Percentiles rank a stretch among this genome's conserved stretches.
These are phyloP conservation scores for Rhodamnia rubescens DNA, from an alignment of 345 rosid genomes.

Conservation along the genomic window DNA sequence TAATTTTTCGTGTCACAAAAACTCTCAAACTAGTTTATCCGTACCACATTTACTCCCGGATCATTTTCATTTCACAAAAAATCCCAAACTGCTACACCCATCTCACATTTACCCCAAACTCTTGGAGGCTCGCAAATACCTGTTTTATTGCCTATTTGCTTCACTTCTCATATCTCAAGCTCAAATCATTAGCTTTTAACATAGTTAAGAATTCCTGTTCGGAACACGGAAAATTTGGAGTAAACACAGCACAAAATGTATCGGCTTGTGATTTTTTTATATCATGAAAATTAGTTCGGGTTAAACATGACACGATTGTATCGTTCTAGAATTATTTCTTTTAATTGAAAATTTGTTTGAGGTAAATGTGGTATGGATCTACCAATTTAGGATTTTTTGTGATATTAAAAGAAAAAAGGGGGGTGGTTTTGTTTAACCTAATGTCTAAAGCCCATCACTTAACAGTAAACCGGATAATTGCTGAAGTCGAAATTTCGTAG, in stretches of 20 bases:
- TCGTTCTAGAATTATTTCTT: no score
- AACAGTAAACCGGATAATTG: background rate
- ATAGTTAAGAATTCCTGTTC: background rate
- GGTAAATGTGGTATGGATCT: no score
- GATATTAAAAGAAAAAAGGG: no score
- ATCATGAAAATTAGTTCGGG: background rate
- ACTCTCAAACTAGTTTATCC: background rate
- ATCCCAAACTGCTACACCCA: background rate
- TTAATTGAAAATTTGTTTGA: no score
- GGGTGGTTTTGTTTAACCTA: background rate
- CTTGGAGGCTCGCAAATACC: background rate
- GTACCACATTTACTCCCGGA: rapidly evolving
- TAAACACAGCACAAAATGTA: background rate
- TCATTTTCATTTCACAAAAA: background rate
- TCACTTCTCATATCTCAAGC: background rate
- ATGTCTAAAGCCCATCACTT: background rate
- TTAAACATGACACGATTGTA: no score
- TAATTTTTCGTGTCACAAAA: background rate
- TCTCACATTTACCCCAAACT: background rate
- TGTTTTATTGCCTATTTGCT: background rate
- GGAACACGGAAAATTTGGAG: background rate
- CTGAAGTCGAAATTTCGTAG: background rate
- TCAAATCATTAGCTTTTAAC: background rate
- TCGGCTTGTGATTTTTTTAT: background rate
- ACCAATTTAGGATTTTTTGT: no score